These are phyloP conservation scores for Sonneratia alba DNA, from an alignment of 345 rosid genomes.

Conservation along the genomic window DNA sequence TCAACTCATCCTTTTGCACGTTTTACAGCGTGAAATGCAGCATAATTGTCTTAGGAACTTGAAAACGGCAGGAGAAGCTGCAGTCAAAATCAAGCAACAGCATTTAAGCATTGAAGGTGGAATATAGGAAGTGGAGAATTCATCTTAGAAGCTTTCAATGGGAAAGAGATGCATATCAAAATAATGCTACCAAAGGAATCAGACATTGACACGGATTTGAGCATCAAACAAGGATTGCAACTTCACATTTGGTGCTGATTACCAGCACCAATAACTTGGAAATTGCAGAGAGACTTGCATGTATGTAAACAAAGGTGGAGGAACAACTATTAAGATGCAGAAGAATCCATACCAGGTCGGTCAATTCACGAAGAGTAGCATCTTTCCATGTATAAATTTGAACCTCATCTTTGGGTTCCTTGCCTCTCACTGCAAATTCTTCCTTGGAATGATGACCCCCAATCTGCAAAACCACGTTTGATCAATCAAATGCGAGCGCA, in stretches of 20 bases:
- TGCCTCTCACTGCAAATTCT: conserved; percentile 92
- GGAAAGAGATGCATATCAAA: background rate
- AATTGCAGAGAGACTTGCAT: background rate
- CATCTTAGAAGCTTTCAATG: background rate
- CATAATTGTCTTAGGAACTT: background rate
- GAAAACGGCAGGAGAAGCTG: background rate
- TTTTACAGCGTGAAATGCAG: background rate
- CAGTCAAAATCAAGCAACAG: background rate
- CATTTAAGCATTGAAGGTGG: background rate
- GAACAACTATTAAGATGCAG: background rate
- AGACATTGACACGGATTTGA: background rate
- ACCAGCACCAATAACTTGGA: background rate
- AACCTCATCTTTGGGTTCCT: conserved; percentile 94
- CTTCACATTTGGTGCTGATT: background rate
- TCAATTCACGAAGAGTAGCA: conserved; percentile 80
- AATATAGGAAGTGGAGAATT: background rate
- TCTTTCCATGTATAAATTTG: conserved; percentile 97
- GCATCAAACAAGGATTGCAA: background rate
- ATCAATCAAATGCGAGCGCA: background rate
- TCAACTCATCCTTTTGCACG: background rate
- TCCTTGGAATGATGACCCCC: conserved; percentile 77
- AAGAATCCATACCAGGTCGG: conserved; percentile 57
- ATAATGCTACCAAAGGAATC: background rate
- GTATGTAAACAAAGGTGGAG: no score
- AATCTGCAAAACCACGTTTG: conserved; percentile 22